Percentiles rank a stretch among this genome's conserved stretches.
These are phyloP conservation scores for Cystobasidium slooffiae DNA, from an alignment of 1,284 basidiomycete species.

Conservation along the genomic window DNA sequence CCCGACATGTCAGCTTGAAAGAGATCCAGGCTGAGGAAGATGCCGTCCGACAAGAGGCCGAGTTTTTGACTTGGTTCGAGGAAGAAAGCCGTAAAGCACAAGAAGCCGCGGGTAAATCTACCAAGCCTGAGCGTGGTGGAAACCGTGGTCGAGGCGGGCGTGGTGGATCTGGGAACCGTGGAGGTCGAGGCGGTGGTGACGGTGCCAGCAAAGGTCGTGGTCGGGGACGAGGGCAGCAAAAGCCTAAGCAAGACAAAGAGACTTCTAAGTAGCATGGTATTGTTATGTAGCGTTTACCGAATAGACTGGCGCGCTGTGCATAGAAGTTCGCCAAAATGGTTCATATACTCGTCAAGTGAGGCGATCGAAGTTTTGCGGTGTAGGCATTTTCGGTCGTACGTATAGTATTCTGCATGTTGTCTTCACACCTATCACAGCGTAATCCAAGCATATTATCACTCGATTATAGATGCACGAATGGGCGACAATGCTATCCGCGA, in stretches of 20 bases:
- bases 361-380: no score
- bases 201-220: not conserved
- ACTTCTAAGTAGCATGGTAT: not conserved
- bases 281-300: no score
- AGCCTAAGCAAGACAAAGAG: not conserved
- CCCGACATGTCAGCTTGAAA: slow-evolving; percentile 47
- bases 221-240: slow-evolving; percentile 4
- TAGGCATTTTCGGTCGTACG: no score
- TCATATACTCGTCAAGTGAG: no score
- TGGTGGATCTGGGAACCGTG: slow-evolving; percentile 16
- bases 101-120: not conserved
- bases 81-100: slow-evolving; percentile 48
- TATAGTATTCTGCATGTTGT: no score
- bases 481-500: slow-evolving; percentile 64
- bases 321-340: no score
- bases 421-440: no score
- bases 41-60: slow-evolving; percentile 48
- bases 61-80: slow-evolving; percentile 53
- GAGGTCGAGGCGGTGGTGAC: not conserved
- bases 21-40: slow-evolving; percentile 53
- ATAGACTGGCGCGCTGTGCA: no score
- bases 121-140: slow-evolving; percentile 15
- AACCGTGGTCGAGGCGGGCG: slow-evolving; percentile 14
- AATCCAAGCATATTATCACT: no score
- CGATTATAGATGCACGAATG: slow-evolving; percentile 17